A percentile compares a stretch with the other conserved stretches of the same genome.
Conservation (phyloP, 768 basidiomycete genomes). For the Panaeolus cyanescens region DNA sequence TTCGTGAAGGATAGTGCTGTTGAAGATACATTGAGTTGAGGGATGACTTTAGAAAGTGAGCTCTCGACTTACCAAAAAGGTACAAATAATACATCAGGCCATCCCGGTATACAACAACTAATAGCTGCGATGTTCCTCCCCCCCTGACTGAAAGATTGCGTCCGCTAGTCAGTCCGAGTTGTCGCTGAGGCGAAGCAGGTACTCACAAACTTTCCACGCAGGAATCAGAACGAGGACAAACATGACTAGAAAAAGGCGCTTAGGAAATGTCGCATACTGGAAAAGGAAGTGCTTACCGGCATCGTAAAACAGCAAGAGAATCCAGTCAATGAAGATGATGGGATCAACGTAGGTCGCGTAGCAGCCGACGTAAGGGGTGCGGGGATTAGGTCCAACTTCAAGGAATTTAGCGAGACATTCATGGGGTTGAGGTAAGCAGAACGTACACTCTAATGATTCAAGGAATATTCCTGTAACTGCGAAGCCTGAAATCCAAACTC, state of each 20-base stretch:
- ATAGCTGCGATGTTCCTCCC: slow-evolving; percentile 8
- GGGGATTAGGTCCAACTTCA: slow-evolving; percentile 9
- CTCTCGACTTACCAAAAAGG: slow-evolving; percentile 16
- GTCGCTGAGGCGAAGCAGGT: not conserved
- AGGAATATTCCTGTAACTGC: slow-evolving; percentile 6
- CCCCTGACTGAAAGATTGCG: not conserved
- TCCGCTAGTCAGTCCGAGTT: not conserved
- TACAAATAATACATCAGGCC: slow-evolving; percentile 21
- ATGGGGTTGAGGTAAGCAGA: too few relatives aligned
- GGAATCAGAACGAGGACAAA: slow-evolving; percentile 13
- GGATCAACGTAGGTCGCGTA: slow-evolving; percentile 4
- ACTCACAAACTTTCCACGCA: slow-evolving; percentile 12
- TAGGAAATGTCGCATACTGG: not conserved
- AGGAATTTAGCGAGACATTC: too few relatives aligned
- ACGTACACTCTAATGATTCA: slow-evolving; percentile 7
- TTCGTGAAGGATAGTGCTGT: slow-evolving; percentile 19
- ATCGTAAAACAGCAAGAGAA: slow-evolving; percentile 15
- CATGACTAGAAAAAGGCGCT: slow-evolving; percentile 6
- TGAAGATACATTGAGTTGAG: not conserved
- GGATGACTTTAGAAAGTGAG: not conserved
- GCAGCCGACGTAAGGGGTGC: slow-evolving; percentile 11
- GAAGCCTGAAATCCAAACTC: slow-evolving; percentile 1
- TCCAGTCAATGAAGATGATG: slow-evolving; percentile 13
- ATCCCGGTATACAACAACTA: slow-evolving; percentile 11
- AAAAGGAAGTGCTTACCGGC: slow-evolving; percentile 3